These are phyloP conservation scores for Apiosordaria backusii DNA, from an alignment of 495 filamentous ascomycete species.

Conservation along the genomic window DNA sequence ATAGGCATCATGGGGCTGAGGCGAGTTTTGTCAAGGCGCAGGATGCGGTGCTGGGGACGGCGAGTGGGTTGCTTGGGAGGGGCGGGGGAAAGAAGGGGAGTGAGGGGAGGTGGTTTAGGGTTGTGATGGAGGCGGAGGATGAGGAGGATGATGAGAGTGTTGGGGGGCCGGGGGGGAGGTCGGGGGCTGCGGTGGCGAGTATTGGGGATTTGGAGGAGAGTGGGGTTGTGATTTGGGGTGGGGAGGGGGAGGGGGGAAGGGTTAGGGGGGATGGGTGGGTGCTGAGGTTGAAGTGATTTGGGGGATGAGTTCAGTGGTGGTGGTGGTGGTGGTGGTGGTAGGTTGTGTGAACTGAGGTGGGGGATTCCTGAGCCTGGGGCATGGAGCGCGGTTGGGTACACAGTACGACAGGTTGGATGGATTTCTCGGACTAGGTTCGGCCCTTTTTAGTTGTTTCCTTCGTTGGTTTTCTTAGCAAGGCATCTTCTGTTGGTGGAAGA, in stretches of 20 bases:
- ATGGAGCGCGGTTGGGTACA: background rate
- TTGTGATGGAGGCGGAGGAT: constrained; percentile 40
- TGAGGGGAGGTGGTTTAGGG: constrained; percentile 51
- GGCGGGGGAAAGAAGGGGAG: constrained; percentile 40
- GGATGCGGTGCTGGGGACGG: constrained; percentile 49
- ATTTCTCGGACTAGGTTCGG: background rate
- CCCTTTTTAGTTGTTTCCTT: no score
- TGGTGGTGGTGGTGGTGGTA: no score
- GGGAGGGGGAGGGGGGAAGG: constrained; percentile 41
- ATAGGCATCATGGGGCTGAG: constrained; percentile 21
- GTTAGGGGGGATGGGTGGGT: constrained; percentile 55
- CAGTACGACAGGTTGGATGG: background rate
- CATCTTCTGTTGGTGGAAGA: constrained; percentile 10
- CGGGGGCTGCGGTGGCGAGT: constrained; percentile 46
- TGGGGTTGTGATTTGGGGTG: constrained; percentile 52
- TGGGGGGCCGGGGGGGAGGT: constrained; percentile 42
- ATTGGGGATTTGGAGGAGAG: constrained; percentile 49
- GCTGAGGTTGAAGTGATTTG: constrained; percentile 41
- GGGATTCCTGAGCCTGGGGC: no score
- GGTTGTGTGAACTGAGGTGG: no score
- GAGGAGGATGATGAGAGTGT: constrained; percentile 42
- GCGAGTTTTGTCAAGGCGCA: constrained; percentile 51
- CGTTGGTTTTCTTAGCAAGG: background rate
- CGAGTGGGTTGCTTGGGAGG: constrained; percentile 29
- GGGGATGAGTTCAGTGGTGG: no score